Conservation (phyloP, 176 grass and related monocot species). For the Paspalum vaginatum region DNA sequence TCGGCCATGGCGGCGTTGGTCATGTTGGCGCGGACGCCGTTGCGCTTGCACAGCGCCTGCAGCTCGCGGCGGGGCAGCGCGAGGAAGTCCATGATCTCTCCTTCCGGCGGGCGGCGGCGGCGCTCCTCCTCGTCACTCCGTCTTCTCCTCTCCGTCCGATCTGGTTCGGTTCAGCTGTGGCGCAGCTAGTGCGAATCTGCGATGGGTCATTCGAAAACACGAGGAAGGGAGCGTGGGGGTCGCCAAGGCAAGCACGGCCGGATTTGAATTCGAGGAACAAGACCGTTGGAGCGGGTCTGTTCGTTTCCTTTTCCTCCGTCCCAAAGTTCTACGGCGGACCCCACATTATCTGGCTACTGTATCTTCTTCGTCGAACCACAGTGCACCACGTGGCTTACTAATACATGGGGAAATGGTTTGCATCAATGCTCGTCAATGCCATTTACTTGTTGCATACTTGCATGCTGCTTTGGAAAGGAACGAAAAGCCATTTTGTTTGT, state of each 20-base stretch:
- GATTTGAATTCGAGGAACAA: conserved; percentile 36
- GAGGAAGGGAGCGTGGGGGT: conserved; percentile 30
- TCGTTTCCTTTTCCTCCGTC: neutral
- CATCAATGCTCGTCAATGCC: no score
- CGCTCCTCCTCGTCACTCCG: neutral
- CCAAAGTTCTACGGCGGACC: neutral
- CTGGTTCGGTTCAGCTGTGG: neutral
- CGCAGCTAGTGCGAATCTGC: neutral
- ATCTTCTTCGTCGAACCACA: neutral
- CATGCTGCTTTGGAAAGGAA: no score
- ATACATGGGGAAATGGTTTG: no score
- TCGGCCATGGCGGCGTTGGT: conserved; percentile 85
- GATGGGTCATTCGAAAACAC: conserved; percentile 3
- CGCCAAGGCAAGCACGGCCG: neutral
- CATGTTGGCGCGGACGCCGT: conserved; percentile 74
- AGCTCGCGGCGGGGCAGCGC: conserved; percentile 71
- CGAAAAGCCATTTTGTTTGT: no score
- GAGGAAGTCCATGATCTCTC: conserved; percentile 68
- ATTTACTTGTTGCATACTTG: no score
- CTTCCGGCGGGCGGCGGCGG: neutral
- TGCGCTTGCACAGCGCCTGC: conserved; percentile 86
- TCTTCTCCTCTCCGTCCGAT: neutral
- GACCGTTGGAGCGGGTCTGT: conserved; percentile 34
- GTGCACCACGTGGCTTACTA: no score
- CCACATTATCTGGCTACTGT: neutral